Evolutionary conservation across 345 rosid genomes (phyloP).

Genomic region (Microcos paniculata): DNA sequence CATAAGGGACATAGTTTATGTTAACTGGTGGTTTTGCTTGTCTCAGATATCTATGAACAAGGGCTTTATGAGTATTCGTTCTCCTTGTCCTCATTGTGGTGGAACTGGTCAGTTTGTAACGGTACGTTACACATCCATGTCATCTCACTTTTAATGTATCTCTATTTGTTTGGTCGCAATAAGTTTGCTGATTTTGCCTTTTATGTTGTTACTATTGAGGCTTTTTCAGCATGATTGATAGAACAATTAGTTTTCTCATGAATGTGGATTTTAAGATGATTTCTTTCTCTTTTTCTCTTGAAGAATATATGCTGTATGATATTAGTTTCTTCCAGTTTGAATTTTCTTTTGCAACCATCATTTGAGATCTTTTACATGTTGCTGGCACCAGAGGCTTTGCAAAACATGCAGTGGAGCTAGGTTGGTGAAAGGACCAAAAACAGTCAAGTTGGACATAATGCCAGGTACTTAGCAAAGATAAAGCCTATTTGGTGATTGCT

Average conservation of each 20-base stretch:
- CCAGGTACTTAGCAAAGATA: slow-evolving; percentile 52
- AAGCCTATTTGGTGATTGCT: slow-evolving; percentile 6
- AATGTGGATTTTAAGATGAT: neutral
- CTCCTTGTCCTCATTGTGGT: slow-evolving; percentile 70
- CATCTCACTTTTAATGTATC: neutral
- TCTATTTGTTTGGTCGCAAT: too few relatives aligned
- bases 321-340: neutral
- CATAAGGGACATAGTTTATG: neutral
- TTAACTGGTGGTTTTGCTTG: slow-evolving; percentile 11
- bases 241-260: neutral
- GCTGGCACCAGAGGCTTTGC: slow-evolving; percentile 72
- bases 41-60: slow-evolving; percentile 55
- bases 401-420: slow-evolving; percentile 81
- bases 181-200: neutral
- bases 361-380: neutral
- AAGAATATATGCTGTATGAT: neutral
- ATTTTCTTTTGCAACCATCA: neutral
- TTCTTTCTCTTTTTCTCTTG: neutral
- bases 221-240: neutral
- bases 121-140: slow-evolving; percentile 39
- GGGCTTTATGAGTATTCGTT: slow-evolving; percentile 71
- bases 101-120: slow-evolving; percentile 79
- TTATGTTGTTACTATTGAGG: neutral
- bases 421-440: slow-evolving; percentile 74
- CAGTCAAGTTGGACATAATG: slow-evolving; percentile 77